Evolutionary conservation across 305 asterid genomes (phyloP).

Genomic region (Solanum hybrid): DNA sequence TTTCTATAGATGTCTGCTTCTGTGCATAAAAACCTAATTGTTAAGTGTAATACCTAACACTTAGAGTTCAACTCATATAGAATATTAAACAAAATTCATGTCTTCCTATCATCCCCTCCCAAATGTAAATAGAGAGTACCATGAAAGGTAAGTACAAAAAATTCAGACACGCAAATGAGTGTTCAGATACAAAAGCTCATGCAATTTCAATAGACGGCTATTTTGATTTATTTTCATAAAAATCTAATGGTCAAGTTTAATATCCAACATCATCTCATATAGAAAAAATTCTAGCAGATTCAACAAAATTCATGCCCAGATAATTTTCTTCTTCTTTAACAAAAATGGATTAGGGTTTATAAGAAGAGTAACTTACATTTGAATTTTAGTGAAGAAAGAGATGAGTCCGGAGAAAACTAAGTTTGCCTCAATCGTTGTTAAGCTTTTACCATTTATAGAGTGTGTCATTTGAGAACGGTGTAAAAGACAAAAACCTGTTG

Average conservation of each 20-base stretch:
- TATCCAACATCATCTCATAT: not conserved
- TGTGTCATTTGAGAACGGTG: not conserved
- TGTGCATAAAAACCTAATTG: not conserved
- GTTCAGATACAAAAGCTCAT: not conserved
- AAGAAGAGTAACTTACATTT: no score
- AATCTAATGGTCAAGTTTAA: not conserved
- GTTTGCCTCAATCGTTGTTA: no score
- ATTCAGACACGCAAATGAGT: not conserved
- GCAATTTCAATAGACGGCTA: no score
- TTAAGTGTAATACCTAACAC: not conserved
- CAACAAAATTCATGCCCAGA: not conserved
- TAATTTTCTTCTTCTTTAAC: not conserved
- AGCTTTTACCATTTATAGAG: not conserved
- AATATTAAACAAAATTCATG: not conserved
- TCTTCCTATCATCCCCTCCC: not conserved
- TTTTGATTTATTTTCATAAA: no score
- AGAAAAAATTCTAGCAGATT: not conserved
- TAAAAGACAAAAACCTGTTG: not conserved
- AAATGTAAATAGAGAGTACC: not conserved
- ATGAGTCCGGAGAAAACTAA: no score
- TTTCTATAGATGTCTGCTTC: not conserved
- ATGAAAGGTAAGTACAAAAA: not conserved
- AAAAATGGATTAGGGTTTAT: no score
- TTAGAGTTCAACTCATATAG: not conserved
- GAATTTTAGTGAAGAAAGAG: no score